phyloP scores from a whole-genome alignment of 257 asterid species.

The Primulina eburnea region DNA sequence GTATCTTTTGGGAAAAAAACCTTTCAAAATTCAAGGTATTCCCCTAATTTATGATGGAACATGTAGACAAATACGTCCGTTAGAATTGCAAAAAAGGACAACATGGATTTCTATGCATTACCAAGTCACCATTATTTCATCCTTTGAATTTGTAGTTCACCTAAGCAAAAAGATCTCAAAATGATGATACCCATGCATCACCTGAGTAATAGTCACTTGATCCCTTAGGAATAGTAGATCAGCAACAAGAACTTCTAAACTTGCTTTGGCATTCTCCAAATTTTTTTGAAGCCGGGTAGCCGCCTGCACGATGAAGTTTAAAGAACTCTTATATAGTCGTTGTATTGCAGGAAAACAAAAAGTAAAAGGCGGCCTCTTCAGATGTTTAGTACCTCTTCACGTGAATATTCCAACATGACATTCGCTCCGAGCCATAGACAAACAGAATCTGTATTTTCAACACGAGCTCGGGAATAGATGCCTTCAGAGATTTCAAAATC shows the following conservation, averaged over 20 bases:
- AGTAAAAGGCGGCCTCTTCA: constrained; percentile 17
- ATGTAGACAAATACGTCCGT: background rate
- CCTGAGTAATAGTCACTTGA: constrained; percentile 92
- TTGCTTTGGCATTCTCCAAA: background rate
- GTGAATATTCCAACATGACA: constrained; percentile 91
- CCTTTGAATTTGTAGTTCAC: background rate
- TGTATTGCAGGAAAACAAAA: background rate
- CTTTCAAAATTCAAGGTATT: background rate
- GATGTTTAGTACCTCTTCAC: constrained; percentile 61
- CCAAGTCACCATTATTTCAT: background rate
- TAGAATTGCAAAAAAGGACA: background rate
- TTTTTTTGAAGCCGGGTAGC: constrained; percentile 48
- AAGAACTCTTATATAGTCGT: constrained; percentile 10
- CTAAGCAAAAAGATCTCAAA: background rate
- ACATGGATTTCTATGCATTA: background rate
- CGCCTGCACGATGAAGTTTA: constrained; percentile 49
- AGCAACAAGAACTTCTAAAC: constrained; percentile 37
- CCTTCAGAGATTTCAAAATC: constrained; percentile 98
- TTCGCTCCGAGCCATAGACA: constrained; percentile 98
- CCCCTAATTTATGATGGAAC: background rate
- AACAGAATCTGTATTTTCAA: constrained; percentile 79
- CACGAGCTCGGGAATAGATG: constrained; percentile 76
- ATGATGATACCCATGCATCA: constrained; percentile 23
- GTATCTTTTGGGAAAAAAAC: background rate
- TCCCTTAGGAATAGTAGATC: constrained; percentile 87